Conservation (phyloP, 2,329 filamentous ascomycete genomes). For the Lachnellula hyalina region DNA sequence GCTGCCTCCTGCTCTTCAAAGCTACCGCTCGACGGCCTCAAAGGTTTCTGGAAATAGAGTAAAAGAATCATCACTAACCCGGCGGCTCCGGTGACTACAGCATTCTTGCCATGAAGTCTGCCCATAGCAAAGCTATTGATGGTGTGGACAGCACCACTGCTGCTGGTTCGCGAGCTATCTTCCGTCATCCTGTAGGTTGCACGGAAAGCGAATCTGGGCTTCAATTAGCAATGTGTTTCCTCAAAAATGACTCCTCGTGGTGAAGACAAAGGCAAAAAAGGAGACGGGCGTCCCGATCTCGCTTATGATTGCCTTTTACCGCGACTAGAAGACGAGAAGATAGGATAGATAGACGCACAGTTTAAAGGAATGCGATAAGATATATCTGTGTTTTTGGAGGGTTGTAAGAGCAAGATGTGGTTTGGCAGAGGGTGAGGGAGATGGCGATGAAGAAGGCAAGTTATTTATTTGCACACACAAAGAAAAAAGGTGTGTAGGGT, state of each 20-base stretch:
- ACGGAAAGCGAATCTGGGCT: no score
- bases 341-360: conserved; percentile 8
- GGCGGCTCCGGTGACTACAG: conserved; percentile 62
- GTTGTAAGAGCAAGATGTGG: neutral
- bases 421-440: conserved; percentile 1
- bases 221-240: neutral
- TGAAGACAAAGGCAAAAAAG: neutral
- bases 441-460: conserved; percentile 7
- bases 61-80: conserved; percentile 45
- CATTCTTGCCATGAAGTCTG: conserved; percentile 33
- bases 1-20: no score
- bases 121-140: conserved; percentile 34
- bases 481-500: conserved; percentile 9
- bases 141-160: conserved; percentile 16
- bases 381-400: neutral
- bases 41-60: conserved; percentile 1
- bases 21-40: neutral
- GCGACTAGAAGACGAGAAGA: neutral
- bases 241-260: neutral
- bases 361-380: conserved; percentile 12
- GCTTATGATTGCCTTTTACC: conserved; percentile 19
- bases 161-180: no score
- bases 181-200: no score
- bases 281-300: conserved; percentile 9
- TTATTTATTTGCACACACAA: conserved; percentile 8